phyloP scores from a whole-genome alignment of 257 asterid genomes.

The Solanum clarkiae region DNA sequence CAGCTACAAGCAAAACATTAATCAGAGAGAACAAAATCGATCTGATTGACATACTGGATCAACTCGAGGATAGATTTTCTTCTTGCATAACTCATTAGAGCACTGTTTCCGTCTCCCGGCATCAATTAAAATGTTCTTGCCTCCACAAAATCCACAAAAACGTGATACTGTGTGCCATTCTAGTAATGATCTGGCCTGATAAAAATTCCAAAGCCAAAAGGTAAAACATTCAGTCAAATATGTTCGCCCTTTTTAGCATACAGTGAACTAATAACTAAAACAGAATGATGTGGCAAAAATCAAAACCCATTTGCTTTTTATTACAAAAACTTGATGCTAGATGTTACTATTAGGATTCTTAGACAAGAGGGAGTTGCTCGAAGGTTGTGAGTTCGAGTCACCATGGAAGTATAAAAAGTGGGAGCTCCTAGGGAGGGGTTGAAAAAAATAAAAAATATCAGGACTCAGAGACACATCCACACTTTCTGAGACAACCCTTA shows the following conservation, averaged over 20 bases:
- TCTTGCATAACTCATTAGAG: slow-evolving; percentile 65
- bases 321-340: background rate
- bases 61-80: slow-evolving; percentile 82
- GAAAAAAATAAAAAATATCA: background rate
- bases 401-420: too few relatives aligned
- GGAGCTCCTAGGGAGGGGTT: too few relatives aligned
- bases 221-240: background rate
- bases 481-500: background rate
- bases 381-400: too few relatives aligned
- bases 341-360: background rate
- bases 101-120: slow-evolving; percentile 90
- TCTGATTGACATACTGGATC: slow-evolving; percentile 62
- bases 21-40: background rate
- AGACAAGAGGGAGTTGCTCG: too few relatives aligned
- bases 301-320: background rate
- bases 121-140: slow-evolving; percentile 48
- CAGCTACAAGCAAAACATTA: background rate
- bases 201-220: slow-evolving; percentile 1
- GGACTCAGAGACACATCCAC: background rate
- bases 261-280: background rate
- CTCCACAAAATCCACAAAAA: slow-evolving; percentile 85
- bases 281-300: background rate
- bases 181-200: slow-evolving; percentile 80
- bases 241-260: background rate
- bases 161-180: slow-evolving; percentile 75